phyloP scores from a whole-genome alignment of 2,329 filamentous ascomycete species.

The Clonostachys rhizophaga region DNA sequence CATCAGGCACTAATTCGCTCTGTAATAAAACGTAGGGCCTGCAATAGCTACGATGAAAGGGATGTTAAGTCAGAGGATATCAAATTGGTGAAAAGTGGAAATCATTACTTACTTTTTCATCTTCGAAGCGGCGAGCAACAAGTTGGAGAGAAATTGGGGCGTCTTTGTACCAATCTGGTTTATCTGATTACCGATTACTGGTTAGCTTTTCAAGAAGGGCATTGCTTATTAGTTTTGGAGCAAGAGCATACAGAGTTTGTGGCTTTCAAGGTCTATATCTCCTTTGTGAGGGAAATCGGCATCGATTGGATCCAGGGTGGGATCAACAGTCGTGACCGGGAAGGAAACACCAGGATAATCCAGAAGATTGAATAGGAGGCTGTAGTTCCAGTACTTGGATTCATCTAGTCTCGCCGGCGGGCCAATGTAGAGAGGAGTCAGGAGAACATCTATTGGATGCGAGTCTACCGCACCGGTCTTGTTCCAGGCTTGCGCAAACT shows the following conservation, averaged over 20 bases:
- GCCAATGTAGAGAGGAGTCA: background rate
- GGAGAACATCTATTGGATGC: conserved; percentile 1
- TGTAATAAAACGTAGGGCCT: too few relatives aligned
- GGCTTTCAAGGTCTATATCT: too few relatives aligned
- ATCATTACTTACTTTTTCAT: background rate
- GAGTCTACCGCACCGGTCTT: background rate
- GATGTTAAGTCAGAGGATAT: too few relatives aligned
- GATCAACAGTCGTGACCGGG: background rate
- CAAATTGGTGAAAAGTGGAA: too few relatives aligned
- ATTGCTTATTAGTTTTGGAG: too few relatives aligned
- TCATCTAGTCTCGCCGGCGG: background rate
- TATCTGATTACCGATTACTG: background rate
- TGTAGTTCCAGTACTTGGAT: background rate
- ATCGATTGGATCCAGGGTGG: background rate
- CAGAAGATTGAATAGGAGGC: background rate
- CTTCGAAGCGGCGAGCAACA: background rate
- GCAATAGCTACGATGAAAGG: too few relatives aligned
- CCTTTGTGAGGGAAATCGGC: background rate
- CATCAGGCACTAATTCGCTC: too few relatives aligned
- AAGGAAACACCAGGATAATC: conserved; percentile 1
- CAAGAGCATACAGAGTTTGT: too few relatives aligned
- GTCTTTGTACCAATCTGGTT: background rate
- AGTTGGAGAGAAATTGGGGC: background rate
- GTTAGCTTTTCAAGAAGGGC: background rate
- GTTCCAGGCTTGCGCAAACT: background rate